phyloP scores from a whole-genome alignment of 1,284 basidiomycete species.

The Boletus sp. region DNA sequence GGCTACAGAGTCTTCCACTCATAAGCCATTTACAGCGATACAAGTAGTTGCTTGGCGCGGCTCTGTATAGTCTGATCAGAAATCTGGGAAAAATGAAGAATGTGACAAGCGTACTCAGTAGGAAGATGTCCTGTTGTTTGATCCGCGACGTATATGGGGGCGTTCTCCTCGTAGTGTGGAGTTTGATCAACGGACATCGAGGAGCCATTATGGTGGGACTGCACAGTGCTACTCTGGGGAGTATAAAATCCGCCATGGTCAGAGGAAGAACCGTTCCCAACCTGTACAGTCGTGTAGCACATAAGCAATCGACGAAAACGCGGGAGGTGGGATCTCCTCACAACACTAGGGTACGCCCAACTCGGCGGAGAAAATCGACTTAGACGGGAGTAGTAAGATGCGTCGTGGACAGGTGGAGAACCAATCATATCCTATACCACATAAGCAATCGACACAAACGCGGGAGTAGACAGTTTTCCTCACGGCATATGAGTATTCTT shows the following conservation, averaged over 20 bases:
- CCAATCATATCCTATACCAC: not conserved
- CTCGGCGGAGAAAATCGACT: too few relatives aligned
- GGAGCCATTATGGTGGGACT: not conserved
- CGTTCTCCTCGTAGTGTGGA: not conserved
- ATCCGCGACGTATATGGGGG: not conserved
- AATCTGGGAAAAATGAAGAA: not conserved
- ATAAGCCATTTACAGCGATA: slow-evolving; percentile 10
- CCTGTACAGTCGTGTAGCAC: too few relatives aligned
- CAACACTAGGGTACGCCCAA: too few relatives aligned
- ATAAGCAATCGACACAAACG: too few relatives aligned
- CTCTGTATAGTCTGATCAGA: not conserved
- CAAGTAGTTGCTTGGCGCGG: not conserved
- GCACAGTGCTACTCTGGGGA: not conserved
- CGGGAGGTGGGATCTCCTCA: too few relatives aligned
- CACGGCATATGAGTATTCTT: not conserved
- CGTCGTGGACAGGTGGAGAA: not conserved
- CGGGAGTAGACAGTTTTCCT: too few relatives aligned
- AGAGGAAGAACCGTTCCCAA: too few relatives aligned
- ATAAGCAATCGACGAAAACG: too few relatives aligned
- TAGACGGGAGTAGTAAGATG: not conserved
- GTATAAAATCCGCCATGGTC: too few relatives aligned
- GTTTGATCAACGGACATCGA: not conserved
- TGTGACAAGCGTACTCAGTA: not conserved
- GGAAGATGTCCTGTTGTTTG: not conserved
- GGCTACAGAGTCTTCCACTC: too few relatives aligned